Evolutionary conservation across 371 early-diverging fungal species (phyloP), one percentile per base, ranked within the genome.

Genomic region (Mucor irregularis): DNA sequence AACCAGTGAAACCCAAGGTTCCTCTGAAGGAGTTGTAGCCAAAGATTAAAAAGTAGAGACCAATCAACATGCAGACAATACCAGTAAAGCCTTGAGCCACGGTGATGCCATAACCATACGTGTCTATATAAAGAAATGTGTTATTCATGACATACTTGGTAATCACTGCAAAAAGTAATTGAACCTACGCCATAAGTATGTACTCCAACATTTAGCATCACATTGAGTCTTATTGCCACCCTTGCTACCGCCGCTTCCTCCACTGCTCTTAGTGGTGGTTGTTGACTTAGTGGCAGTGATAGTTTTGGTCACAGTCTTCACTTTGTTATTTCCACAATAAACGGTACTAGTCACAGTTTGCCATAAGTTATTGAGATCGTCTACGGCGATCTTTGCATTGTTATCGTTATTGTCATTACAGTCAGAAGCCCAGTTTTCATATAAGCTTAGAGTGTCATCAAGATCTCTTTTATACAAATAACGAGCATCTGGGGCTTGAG

Each of bases 81-180:
- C 73, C 76, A 49, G 66, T 59, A 34, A 73, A 48, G 10, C 66
- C 70, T 34, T 66, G 63, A 35, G 70, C 70, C 8, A 62, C 63
- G 6, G 60, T 59, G 19, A 70, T 60, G 16, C 66, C 66, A 38
- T 66, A 63, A 8, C 70, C 70, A 47, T 70, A 70, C 0, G 70
- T 70, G 46, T 69, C 69, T 69, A 52, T 24, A 47, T 25, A 26
- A 5, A 25, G 16, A 38, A 26, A 38, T 45, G 10, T 26, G 16
- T 42, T 42, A 21, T 42, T 42, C 8, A 13, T 16, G 21, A 8
- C 2, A 9, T 6, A 25, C 24, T 13, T 11, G 9, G 22, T 28
- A 28, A 14, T 9, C n/a, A n/a, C n/a, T n/a, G n/a, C n/a, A n/a
- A n/a, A n/a, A 42, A 8, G 25, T 6, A 47, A 25, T 9, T 22